Evolutionary conservation across 2,329 filamentous ascomycete genomes (phyloP).

Genomic region (Mollisiaceae sp.): DNA sequence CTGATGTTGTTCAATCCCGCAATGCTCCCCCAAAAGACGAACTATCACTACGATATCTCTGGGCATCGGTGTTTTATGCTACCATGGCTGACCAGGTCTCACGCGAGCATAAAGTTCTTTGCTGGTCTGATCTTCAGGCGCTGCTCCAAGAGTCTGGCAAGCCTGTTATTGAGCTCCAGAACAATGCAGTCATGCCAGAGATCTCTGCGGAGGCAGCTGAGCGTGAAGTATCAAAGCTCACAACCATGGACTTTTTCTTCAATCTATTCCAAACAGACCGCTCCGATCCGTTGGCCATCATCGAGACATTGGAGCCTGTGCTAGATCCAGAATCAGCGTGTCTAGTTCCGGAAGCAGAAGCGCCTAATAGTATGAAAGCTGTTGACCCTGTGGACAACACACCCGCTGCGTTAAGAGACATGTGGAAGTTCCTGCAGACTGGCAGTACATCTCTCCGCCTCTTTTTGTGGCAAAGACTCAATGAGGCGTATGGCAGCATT

Average conservation of each 20-base stretch:
- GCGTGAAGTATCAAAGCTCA: conserved; percentile 87
- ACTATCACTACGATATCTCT: conserved; percentile 65
- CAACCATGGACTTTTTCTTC: conserved; percentile 95
- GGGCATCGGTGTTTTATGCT: conserved; percentile 67
- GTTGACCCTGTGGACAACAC: conserved; percentile 36
- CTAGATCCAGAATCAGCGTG: conserved; percentile 72
- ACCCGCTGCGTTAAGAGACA: conserved; percentile 63
- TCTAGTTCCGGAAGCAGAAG: conserved; percentile 34
- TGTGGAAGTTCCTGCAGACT: conserved; percentile 82
- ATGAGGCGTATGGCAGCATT: conserved; percentile 85
- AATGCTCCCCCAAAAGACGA: conserved; percentile 40
- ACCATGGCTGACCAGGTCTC: conserved; percentile 59
- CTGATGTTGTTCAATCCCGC: conserved; percentile 52
- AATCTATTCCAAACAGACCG: conserved; percentile 85
- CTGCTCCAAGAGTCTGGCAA: conserved; percentile 54
- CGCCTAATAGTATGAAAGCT: conserved; percentile 21
- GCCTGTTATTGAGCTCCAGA: conserved; percentile 69
- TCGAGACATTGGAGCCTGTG: conserved; percentile 91
- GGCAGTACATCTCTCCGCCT: conserved; percentile 84
- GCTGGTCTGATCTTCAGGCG: conserved; percentile 65
- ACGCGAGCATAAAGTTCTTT: conserved; percentile 64
- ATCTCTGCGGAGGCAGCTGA: conserved; percentile 85
- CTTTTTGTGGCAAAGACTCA: conserved; percentile 89
- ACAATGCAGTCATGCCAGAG: conserved; percentile 88
- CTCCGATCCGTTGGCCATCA: conserved; percentile 80